Base-by-base conservation (phyloP, 1,284 basidiomycete species). In the Ustilago cynodontis region DNA sequence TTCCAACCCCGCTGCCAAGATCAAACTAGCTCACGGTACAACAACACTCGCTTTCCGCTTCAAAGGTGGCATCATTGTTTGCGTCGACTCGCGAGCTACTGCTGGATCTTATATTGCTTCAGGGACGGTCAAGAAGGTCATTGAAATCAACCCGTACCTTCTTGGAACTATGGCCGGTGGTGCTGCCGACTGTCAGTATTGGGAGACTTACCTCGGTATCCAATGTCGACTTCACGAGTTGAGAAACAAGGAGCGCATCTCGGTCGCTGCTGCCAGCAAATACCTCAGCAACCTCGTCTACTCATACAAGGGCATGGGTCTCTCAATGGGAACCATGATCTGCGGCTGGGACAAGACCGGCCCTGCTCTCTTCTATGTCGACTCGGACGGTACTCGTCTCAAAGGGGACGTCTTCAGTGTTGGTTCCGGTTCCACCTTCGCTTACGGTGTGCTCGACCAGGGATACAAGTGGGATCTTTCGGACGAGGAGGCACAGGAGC, bases 311-410 rank as follows among this genome's bases (percentile, higher is more conserved):
- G 97, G 97, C 14, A 98, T 97, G 95, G 97, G 97, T 5, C 88
- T 99, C 69, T 96, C 94, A 86, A 99, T 99, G 96, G 97, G 97
- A 65, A 99, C 97, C 2, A 99, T 99, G 97, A 97, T 99, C 77
- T 98, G 95, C 83, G 97, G 97, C 29, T 99, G 96, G 95, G 97
- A 99, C 88, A 99, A 98, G 89, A 98, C 96, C 90, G 96, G 97
- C 0, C 96, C 96, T n/a, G 91, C 94, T 14, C 89, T 99, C 39
- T 99, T 95, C 88, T 99, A 99, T 86, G 97, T 99, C 64, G 97
- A 99, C 87, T 96, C 94, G 16, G 97, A 99, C 78, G 97, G 97
- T 41, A 93, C 94, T 11, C 92, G 97, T 26, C 88, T 99, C 62
- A 98, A 96, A 86, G 96, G 97, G 51, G 93, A 99, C 87, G 87